Evolutionary conservation across 768 basidiomycete species (phyloP), one percentile per base, ranked within the genome.

Genomic region (Mycena latifolia): DNA sequence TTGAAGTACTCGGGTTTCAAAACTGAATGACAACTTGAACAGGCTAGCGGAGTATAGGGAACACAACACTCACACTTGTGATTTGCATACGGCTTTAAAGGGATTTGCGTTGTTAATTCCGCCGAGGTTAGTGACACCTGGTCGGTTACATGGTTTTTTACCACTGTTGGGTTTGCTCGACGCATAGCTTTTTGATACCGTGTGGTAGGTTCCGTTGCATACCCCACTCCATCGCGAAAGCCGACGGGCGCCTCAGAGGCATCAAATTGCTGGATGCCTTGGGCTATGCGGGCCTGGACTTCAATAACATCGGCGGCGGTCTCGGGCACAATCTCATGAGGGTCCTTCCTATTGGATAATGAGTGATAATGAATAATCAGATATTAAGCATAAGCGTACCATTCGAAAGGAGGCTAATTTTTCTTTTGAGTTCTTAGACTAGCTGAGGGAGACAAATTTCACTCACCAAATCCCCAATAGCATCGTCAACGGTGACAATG

Each of bases 401-500:
- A 94, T 61, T 94, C 90, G 77, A 91, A 94, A 2, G 77, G 79
- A 31, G 88, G 88, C 89, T 92, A 57, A 2, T 15, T 8, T 15
- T 6, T 15, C 10, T 12, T 29, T 29, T 55, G n/a, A 39, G 45
- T 46, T 43, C 3, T 46, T 17, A 58, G 22, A 18, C 17, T 8
- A 4, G 7, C 25, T 4, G 18, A 29, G 6, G 5, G 43, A 18
- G 8, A 3, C 15, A 54, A 2, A 28, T 29, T 28, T 31, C 14
- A 80, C 90, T 56, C 76, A 89, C 92, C 78, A 94, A 70, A 72
- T 94, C 92, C 17, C 82, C 78, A 56, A 92, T 88, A 5, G 92
- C 90, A 70, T 91, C 89, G 39, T 85, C 73, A 3, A 93, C 82
- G 0, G 87, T 89, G 5, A 92, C 82, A 18, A 84, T 76, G 24